phyloP scores from a whole-genome alignment of 345 rosid genomes.

The Melaleuca alternifolia region DNA sequence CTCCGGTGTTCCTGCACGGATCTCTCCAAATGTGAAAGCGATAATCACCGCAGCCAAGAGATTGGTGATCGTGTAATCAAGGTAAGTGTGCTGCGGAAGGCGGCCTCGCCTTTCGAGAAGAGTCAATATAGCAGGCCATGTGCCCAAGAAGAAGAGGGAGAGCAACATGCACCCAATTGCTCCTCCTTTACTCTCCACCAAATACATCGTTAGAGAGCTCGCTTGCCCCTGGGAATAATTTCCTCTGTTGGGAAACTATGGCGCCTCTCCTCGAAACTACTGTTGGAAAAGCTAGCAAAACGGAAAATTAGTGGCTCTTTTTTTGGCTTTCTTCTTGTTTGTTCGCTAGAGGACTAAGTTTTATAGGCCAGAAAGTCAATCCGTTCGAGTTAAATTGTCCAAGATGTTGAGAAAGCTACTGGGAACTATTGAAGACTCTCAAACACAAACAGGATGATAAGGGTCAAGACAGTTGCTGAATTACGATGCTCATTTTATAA shows the following conservation, averaged over 20 bases:
- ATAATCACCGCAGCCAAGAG: constrained; percentile 60
- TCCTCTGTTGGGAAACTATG: not conserved
- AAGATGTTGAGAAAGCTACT: not conserved
- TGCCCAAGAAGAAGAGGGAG: constrained; percentile 61
- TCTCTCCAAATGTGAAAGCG: constrained; percentile 60
- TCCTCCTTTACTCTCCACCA: constrained; percentile 79
- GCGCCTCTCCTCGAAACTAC: not conserved
- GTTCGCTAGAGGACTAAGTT: not conserved
- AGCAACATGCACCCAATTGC: constrained; percentile 66
- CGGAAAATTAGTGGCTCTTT: not conserved
- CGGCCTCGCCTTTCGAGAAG: constrained; percentile 77
- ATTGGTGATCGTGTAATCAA: constrained; percentile 70
- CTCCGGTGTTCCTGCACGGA: constrained; percentile 25
- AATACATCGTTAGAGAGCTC: constrained; percentile 25
- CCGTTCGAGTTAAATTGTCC: not conserved
- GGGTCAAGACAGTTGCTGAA: not conserved
- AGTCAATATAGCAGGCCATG: constrained; percentile 81
- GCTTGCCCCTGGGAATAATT: not conserved
- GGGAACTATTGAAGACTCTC: not conserved
- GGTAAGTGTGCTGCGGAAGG: constrained; percentile 87
- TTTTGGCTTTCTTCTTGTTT: not conserved
- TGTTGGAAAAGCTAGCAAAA: not conserved
- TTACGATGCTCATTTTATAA: not conserved
- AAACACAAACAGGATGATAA: not conserved
- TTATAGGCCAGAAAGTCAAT: not conserved